Percentiles rank a stretch among this genome's conserved stretches.
These are phyloP conservation scores for Pseudogymnoascus sp. DNA, from an alignment of 2,329 filamentous ascomycete genomes.

Conservation along the genomic window DNA sequence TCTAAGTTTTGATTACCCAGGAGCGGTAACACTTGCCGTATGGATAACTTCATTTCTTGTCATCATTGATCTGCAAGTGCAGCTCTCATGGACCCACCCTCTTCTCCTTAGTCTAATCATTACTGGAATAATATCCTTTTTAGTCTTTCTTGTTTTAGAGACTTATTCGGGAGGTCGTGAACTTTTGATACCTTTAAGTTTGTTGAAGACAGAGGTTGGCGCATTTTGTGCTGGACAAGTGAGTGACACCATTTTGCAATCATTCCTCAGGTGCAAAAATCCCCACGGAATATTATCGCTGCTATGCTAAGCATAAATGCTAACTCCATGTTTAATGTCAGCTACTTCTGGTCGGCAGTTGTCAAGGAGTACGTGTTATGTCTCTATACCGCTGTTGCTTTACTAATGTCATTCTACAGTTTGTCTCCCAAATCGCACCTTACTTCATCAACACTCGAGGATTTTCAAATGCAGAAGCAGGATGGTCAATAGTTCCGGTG, in stretches of 20 bases:
- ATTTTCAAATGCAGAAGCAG: background rate
- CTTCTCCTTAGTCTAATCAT: constrained; percentile 11
- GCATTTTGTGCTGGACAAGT: constrained; percentile 15
- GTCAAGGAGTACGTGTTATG: constrained; percentile 14
- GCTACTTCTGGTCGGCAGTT: constrained; percentile 14
- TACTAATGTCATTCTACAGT: constrained; percentile 11
- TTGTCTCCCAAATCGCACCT: constrained; percentile 16
- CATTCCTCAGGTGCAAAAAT: background rate
- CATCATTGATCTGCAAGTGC: background rate
- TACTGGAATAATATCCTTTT: constrained; percentile 10
- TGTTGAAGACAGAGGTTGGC: constrained; percentile 16
- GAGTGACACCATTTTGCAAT: background rate
- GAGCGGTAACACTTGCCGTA: background rate
- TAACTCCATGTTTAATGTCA: constrained; percentile 5
- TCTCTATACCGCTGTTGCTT: background rate
- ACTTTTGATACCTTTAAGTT: constrained; percentile 15
- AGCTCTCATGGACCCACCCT: constrained; percentile 15
- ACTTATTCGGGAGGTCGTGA: constrained; percentile 13
- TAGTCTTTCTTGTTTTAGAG: constrained; percentile 14
- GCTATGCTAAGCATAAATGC: too few species aligned
- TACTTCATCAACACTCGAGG: background rate
- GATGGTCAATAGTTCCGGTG: background rate
- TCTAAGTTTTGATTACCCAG: background rate
- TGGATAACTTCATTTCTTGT: background rate
- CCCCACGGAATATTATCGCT: too few species aligned